Percentiles rank a stretch among this genome's conserved stretches.
Evolutionary conservation across 2,329 filamentous ascomycete genomes (phyloP).

Genomic region (Penicillium expansum): DNA sequence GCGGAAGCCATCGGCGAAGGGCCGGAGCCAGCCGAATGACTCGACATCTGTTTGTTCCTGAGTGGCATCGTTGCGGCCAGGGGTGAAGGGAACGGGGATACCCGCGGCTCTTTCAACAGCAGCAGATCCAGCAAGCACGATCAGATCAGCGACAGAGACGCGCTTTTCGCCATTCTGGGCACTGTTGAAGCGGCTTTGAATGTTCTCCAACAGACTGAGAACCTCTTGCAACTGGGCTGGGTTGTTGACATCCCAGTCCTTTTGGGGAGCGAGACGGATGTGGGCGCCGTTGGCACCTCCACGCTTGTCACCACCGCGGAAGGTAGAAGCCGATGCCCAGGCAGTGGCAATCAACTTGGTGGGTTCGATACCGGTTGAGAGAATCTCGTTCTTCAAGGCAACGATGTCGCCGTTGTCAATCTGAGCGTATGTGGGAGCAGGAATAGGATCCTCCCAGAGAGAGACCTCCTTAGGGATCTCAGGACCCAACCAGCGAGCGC

Average conservation of each 20-base stretch:
- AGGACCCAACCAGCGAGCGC: conserved; percentile 68
- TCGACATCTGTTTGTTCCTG: conserved; percentile 68
- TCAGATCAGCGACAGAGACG: conserved; percentile 74
- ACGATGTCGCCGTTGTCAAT: conserved; percentile 63
- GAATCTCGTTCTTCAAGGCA: conserved; percentile 66
- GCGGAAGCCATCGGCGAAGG: conserved; percentile 71
- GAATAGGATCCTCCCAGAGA: conserved; percentile 74
- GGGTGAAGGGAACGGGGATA: conserved; percentile 66
- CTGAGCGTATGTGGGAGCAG: conserved; percentile 55
- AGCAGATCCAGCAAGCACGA: conserved; percentile 69
- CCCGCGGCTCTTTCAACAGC: conserved; percentile 70
- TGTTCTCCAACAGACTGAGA: conserved; percentile 58
- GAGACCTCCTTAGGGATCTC: conserved; percentile 68
- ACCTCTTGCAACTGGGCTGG: conserved; percentile 63
- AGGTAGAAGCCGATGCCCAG: conserved; percentile 69
- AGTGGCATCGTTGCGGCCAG: conserved; percentile 69
- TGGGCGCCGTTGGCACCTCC: conserved; percentile 78
- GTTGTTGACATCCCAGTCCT: conserved; percentile 73
- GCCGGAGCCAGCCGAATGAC: conserved; percentile 66
- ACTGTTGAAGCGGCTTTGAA: conserved; percentile 66
- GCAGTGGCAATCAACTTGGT: conserved; percentile 64
- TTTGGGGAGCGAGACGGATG: conserved; percentile 70
- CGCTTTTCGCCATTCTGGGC: conserved; percentile 58
- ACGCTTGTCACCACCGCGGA: conserved; percentile 75
- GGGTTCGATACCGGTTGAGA: conserved; percentile 59